A percentile compares a stretch with the other conserved stretches of the same genome.
phyloP scores from a whole-genome alignment of 495 filamentous ascomycete species.

The Penicillium cosmopolitanum region DNA sequence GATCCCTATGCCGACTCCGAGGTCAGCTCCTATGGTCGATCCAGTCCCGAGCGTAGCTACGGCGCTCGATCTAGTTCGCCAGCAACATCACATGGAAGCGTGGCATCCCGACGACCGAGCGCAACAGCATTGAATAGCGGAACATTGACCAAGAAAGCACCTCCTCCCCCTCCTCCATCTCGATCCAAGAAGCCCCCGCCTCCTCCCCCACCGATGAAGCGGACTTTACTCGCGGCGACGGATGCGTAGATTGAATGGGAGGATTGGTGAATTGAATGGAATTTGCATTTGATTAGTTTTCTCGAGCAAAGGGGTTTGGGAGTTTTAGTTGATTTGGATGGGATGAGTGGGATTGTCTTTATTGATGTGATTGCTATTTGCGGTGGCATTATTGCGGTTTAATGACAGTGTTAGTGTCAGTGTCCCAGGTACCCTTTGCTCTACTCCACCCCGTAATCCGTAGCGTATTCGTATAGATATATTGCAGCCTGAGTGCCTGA shows the following conservation, averaged over 20 bases:
- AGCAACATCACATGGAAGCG: conserved; percentile 63
- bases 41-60: conserved; percentile 61
- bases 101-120: conserved; percentile 59
- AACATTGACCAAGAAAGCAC: conserved; percentile 62
- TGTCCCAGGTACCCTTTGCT: too few relatives aligned
- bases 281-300: not conserved
- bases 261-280: not conserved
- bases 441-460: too few relatives aligned
- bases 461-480: not conserved
- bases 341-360: conserved; percentile 6
- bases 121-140: conserved; percentile 46
- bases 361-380: not conserved
- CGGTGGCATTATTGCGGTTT: not conserved
- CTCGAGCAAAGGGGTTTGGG: conserved; percentile 20
- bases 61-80: conserved; percentile 61
- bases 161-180: conserved; percentile 82
- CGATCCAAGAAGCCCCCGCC: conserved; percentile 78
- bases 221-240: conserved; percentile 39
- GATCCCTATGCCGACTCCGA: conserved; percentile 71
- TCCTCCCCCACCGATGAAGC: conserved; percentile 54
- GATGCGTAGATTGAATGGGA: conserved; percentile 24
- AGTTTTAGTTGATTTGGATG: conserved; percentile 12
- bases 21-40: conserved; percentile 53
- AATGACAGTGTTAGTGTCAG: not conserved
- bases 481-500: not conserved